phyloP scores from a whole-genome alignment of 75 land plant species.

The Adiantum capillusveneris region DNA sequence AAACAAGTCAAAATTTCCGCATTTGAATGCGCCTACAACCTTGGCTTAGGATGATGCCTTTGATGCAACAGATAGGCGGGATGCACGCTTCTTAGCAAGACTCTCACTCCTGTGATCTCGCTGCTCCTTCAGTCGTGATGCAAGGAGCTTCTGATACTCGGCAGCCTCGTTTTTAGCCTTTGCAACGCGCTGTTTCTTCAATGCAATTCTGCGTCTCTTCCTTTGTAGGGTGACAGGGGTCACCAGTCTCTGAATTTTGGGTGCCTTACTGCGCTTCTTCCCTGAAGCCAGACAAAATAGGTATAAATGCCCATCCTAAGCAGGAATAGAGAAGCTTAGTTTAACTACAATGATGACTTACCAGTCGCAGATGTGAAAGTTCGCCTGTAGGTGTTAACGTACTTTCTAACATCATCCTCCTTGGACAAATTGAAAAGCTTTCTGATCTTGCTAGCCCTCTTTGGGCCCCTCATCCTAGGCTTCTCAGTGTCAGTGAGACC shows the following conservation, averaged over 20 bases:
- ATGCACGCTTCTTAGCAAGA: conserved; percentile 53
- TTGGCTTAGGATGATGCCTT: conserved; percentile 33
- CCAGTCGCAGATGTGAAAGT: conserved; percentile 59
- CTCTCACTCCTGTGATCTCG: conserved; percentile 67
- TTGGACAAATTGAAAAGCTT: conserved; percentile 73
- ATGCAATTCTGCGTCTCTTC: conserved; percentile 70
- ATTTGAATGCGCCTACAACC: too few relatives aligned
- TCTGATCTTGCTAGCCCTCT: conserved; percentile 80
- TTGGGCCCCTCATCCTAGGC: conserved; percentile 86
- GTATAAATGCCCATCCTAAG: neutral
- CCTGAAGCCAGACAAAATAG: conserved; percentile 33
- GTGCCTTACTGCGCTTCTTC: conserved; percentile 81
- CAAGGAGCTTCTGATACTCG: conserved; percentile 87
- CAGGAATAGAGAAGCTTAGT: neutral
- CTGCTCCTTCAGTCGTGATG: conserved; percentile 77
- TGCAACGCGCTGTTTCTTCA: conserved; percentile 71
- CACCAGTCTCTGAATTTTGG: conserved; percentile 90
- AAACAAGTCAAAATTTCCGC: too few relatives aligned
- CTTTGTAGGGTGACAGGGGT: conserved; percentile 84
- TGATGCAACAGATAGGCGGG: conserved; percentile 58
- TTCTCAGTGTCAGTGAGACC: conserved; percentile 76
- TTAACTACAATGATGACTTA: conserved; percentile 4
- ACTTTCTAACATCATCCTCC: conserved; percentile 81
- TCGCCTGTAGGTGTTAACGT: conserved; percentile 76
- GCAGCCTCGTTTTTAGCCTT: conserved; percentile 88